Evolutionary conservation across 805 yeast genomes (phyloP).

Genomic region (Yarrowia hollandica): DNA sequence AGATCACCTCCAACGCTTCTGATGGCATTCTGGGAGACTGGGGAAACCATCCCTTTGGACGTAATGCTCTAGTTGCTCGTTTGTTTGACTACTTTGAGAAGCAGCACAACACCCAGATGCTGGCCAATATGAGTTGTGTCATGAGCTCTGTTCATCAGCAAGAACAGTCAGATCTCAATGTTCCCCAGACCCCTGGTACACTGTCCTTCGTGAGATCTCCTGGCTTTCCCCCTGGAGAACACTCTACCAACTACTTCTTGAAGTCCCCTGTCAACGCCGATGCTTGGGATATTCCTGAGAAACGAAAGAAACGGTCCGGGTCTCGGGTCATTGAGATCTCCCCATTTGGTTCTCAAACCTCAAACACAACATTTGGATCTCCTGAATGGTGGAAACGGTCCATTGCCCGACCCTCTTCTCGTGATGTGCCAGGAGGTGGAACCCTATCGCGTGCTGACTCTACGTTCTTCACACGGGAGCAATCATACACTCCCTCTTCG

Average conservation of each 20-base stretch:
- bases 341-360: constrained; percentile 1
- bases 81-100: constrained; percentile 64
- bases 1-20: not conserved
- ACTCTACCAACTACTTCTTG: not conserved
- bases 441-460: not conserved
- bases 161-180: constrained; percentile 32
- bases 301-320: not conserved
- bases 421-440: not conserved
- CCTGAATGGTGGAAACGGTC: constrained; percentile 27
- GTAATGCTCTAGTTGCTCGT: constrained; percentile 61
- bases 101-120: constrained; percentile 75
- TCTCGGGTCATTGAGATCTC: not conserved
- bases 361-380: constrained; percentile 1
- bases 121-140: constrained; percentile 82
- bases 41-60: constrained; percentile 82
- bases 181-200: constrained; percentile 35
- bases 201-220: constrained; percentile 33
- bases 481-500: not conserved
- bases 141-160: constrained; percentile 47
- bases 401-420: not conserved
- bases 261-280: constrained; percentile 14
- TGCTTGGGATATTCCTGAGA: constrained; percentile 19
- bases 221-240: constrained; percentile 33
- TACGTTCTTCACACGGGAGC: not conserved
- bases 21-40: constrained; percentile 47